Evolutionary conservation across 805 yeast genomes (phyloP).

Genomic region (Wickerhamomyces kurtzmanii): DNA sequence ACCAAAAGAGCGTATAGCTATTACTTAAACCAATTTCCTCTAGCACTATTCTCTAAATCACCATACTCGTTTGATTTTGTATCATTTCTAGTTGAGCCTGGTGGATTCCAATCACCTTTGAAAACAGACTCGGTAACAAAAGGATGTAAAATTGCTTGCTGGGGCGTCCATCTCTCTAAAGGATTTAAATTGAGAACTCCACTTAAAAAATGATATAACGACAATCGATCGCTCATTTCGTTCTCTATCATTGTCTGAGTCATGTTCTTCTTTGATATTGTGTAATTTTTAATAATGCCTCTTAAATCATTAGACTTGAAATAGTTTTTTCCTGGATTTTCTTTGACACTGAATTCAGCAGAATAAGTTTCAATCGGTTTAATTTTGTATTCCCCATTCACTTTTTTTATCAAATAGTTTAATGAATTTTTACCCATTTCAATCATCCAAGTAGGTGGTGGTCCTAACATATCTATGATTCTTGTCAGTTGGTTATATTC

Average conservation of each 20-base stretch:
- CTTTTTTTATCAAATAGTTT: slow-evolving; percentile 36
- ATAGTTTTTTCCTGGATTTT: slow-evolving; percentile 79
- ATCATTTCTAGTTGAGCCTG: slow-evolving; percentile 19
- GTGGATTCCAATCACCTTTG: slow-evolving; percentile 44
- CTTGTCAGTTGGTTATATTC: slow-evolving; percentile 86
- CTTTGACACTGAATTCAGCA: slow-evolving; percentile 44
- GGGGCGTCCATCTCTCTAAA: slow-evolving; percentile 93
- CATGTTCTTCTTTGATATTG: slow-evolving; percentile 52
- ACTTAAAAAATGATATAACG: slow-evolving; percentile 65
- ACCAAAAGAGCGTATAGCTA: no score
- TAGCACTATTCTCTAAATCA: slow-evolving; percentile 3
- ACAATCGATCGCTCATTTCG: slow-evolving; percentile 63
- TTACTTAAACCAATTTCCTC: slow-evolving; percentile 10
- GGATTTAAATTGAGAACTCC: slow-evolving; percentile 84
- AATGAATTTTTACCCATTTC: slow-evolving; percentile 85
- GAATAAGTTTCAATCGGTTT: slow-evolving; percentile 35
- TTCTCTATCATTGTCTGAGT: slow-evolving; percentile 38
- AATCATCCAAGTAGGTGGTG: slow-evolving; percentile 93
- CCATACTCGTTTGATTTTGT: background rate
- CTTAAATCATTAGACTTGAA: slow-evolving; percentile 55
- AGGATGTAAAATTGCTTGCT: slow-evolving; percentile 88
- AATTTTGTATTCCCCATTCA: slow-evolving; percentile 9
- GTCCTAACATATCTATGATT: slow-evolving; percentile 72
- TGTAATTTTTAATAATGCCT: slow-evolving; percentile 72
- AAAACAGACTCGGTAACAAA: slow-evolving; percentile 62